Conservation (phyloP, 495 filamentous ascomycete genomes). For the Astrothelium macrocarpum region DNA sequence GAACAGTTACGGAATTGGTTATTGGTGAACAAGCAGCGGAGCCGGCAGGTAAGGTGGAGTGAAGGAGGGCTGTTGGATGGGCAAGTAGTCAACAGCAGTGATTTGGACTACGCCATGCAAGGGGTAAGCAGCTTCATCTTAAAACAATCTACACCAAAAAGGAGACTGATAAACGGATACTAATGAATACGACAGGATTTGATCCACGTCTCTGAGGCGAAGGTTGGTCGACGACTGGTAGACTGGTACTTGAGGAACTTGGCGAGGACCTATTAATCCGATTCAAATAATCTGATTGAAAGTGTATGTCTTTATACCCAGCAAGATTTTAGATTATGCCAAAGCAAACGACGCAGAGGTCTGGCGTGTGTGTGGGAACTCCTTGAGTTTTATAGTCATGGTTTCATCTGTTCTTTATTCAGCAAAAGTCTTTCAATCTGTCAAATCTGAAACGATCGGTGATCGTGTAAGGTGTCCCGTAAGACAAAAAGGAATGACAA, state of each 20-base stretch:
- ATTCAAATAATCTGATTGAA: background rate
- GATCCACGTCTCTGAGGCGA: conserved; percentile 97
- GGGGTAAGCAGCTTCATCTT: conserved; percentile 47
- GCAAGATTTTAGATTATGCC: background rate
- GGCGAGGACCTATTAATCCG: conserved; percentile 67
- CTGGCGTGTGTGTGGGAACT: background rate
- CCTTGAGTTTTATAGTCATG: background rate
- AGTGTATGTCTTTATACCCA: background rate
- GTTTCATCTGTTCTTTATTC: background rate
- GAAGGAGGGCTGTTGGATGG: conserved; percentile 86
- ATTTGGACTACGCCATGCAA: conserved; percentile 94
- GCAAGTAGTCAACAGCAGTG: conserved; percentile 79
- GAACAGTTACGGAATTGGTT: conserved; percentile 86
- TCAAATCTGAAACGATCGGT: too few relatives aligned
- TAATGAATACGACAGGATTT: conserved; percentile 50
- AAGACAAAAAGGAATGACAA: too few relatives aligned
- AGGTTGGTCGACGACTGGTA: conserved; percentile 90
- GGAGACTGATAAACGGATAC: conserved; percentile 8
- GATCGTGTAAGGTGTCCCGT: too few relatives aligned
- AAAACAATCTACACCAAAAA: too few relatives aligned
- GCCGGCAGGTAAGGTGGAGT: conserved; percentile 88
- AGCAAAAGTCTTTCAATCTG: too few relatives aligned
- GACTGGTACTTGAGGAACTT: conserved; percentile 99
- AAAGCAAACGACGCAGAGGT: background rate
- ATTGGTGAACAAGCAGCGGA: conserved; percentile 95